Percentiles rank a stretch among this genome's conserved stretches.
Conservation (phyloP, 2,329 filamentous ascomycete species). For the Colletotrichum liriopes region DNA sequence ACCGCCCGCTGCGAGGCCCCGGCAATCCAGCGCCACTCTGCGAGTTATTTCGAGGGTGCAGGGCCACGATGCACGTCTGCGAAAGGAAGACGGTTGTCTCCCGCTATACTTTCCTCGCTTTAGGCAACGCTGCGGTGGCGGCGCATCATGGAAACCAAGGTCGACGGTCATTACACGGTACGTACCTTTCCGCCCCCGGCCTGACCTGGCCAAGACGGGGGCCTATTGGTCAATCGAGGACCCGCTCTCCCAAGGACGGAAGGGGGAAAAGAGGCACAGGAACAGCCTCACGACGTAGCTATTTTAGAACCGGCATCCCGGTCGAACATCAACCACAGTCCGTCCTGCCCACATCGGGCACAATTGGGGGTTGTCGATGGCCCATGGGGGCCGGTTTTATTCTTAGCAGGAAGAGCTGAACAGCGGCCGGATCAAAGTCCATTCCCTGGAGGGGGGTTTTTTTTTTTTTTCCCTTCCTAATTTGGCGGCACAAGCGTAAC, state of each 20-base stretch:
- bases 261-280: background rate
- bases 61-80: background rate
- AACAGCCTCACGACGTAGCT: slow-evolving; percentile 19
- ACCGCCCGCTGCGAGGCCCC: background rate
- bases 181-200: background rate
- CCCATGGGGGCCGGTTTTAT: background rate
- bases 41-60: background rate
- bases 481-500: too few relatives aligned
- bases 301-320: slow-evolving; percentile 12
- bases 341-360: background rate
- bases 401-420: background rate
- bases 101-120: background rate
- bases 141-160: background rate
- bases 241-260: background rate
- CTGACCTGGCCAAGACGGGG: background rate
- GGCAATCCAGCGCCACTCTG: too few relatives aligned
- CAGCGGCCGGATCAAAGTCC: background rate
- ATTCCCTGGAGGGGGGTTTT: too few relatives aligned
- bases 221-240: background rate
- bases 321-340: background rate
- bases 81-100: background rate
- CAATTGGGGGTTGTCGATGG: background rate
- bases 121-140: too few relatives aligned
- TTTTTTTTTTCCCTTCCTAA: fast-evolving
- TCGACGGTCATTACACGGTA: too few relatives aligned